Evolutionary conservation across 176 grass and related monocot genomes (phyloP).

Genomic region (Coix lacrymajobi): DNA sequence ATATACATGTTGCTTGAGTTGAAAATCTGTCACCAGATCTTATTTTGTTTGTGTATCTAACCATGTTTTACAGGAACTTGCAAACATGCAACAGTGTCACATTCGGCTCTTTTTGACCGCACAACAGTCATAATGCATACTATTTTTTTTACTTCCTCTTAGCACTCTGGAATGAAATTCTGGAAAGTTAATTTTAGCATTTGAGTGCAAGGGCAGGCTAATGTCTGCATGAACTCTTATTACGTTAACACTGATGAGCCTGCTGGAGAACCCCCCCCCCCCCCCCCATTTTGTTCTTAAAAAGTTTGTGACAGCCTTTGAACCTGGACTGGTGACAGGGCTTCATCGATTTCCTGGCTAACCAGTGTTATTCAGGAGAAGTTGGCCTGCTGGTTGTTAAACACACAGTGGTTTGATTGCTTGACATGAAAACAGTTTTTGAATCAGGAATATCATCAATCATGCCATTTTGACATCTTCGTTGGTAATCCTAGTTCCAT

Average conservation of each 20-base stretch:
- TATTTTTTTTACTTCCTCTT: background rate
- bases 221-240: slow-evolving; percentile 7
- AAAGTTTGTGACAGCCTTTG: background rate
- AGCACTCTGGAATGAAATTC: background rate
- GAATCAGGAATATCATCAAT: background rate
- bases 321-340: background rate
- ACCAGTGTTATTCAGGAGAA: no score
- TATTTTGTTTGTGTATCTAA: background rate
- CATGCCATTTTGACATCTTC: background rate
- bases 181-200: slow-evolving; percentile 11
- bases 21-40: background rate
- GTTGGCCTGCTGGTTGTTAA: slow-evolving; percentile 5
- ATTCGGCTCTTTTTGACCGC: background rate
- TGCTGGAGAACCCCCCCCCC: background rate
- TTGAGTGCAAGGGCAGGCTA: background rate
- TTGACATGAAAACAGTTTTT: background rate
- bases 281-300: background rate
- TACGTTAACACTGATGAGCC: background rate
- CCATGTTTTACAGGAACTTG: background rate
- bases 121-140: background rate
- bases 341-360: background rate
- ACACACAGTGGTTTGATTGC: slow-evolving; percentile 3
- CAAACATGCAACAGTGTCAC: background rate
- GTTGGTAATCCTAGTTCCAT: background rate
- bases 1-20: background rate